These are phyloP conservation scores for Candida sonorensis DNA, from an alignment of 805 yeast genomes.

Conservation along the genomic window DNA sequence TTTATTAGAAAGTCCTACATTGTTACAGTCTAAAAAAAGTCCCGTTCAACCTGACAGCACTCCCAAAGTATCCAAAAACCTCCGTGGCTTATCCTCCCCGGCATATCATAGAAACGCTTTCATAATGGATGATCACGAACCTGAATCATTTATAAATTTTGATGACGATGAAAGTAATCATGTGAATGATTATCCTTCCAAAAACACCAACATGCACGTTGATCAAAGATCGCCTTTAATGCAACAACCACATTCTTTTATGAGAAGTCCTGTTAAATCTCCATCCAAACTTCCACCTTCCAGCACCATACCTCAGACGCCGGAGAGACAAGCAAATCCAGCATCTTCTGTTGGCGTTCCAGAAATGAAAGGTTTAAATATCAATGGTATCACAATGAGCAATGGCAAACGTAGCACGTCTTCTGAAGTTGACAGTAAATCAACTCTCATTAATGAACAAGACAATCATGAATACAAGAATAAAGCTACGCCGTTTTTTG, in stretches of 20 bases:
- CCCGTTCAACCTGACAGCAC: conserved; percentile 5
- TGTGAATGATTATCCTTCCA: too few relatives aligned
- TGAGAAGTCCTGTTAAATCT: conserved; percentile 11
- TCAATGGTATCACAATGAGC: conserved; percentile 10
- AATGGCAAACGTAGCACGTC: conserved; percentile 2
- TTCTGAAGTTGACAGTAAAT: neutral
- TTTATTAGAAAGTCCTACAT: neutral
- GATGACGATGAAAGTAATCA: conserved; percentile 11
- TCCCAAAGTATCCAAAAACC: conserved; percentile 3
- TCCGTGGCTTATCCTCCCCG: conserved; percentile 11
- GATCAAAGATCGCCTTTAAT: too few relatives aligned
- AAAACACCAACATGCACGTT: too few relatives aligned
- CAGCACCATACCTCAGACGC: conserved; percentile 11
- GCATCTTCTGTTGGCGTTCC: neutral
- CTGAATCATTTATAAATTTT: conserved; percentile 14
- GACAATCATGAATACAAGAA: too few relatives aligned
- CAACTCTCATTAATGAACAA: too few relatives aligned
- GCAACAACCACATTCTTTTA: neutral
- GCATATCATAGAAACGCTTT: conserved; percentile 16
- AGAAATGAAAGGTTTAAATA: conserved; percentile 17
- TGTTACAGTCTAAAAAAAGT: conserved; percentile 1
- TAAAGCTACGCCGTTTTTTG: too few relatives aligned
- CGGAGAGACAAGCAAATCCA: conserved; percentile 5
- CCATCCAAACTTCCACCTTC: conserved; percentile 10
- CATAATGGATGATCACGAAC: conserved; percentile 13